Percentiles rank a stretch among this genome's conserved stretches.
Conservation (phyloP, 2,329 filamentous ascomycete genomes). For the Claviceps sp. region DNA sequence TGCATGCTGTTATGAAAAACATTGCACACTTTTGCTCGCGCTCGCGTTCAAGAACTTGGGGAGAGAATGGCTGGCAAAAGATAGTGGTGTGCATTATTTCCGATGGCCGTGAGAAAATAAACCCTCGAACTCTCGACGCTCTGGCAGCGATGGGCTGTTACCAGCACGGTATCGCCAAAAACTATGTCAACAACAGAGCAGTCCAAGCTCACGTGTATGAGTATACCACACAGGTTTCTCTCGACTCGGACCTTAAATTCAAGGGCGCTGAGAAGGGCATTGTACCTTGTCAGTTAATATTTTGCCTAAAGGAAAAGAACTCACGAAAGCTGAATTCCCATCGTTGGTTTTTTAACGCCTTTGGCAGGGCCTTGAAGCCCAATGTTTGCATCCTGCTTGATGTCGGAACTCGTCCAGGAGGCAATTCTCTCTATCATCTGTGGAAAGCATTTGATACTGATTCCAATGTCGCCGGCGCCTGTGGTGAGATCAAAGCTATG, state of each 20-base stretch:
- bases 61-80: slow-evolving; percentile 95
- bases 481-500: slow-evolving; percentile 94
- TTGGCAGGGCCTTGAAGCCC: slow-evolving; percentile 80
- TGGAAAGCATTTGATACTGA: slow-evolving; percentile 99
- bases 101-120: slow-evolving; percentile 80
- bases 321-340: slow-evolving; percentile 96
- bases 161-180: slow-evolving; percentile 97
- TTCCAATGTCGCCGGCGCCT: slow-evolving; percentile 92
- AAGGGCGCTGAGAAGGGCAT: slow-evolving; percentile 99
- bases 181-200: slow-evolving; percentile 88
- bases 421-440: slow-evolving; percentile 86
- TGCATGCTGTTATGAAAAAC: slow-evolving; percentile 98
- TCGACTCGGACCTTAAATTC: slow-evolving; percentile 93
- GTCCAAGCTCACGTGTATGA: slow-evolving; percentile 97
- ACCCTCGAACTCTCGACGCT: slow-evolving; percentile 84
- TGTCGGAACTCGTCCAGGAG: slow-evolving; percentile 82
- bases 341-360: slow-evolving; percentile 98
- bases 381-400: slow-evolving; percentile 96
- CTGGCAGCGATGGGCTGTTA: slow-evolving; percentile 95
- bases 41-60: slow-evolving; percentile 88
- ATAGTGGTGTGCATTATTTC: slow-evolving; percentile 96
- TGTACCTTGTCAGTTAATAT: slow-evolving; percentile 94
- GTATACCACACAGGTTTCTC: slow-evolving; percentile 94
- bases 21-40: slow-evolving; percentile 92
- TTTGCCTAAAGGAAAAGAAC: slow-evolving; percentile 97